Evolutionary conservation across 129 eudicot genomes (phyloP), one percentile per base, ranked within the genome.

Genomic region (Escallonia herrerae): DNA sequence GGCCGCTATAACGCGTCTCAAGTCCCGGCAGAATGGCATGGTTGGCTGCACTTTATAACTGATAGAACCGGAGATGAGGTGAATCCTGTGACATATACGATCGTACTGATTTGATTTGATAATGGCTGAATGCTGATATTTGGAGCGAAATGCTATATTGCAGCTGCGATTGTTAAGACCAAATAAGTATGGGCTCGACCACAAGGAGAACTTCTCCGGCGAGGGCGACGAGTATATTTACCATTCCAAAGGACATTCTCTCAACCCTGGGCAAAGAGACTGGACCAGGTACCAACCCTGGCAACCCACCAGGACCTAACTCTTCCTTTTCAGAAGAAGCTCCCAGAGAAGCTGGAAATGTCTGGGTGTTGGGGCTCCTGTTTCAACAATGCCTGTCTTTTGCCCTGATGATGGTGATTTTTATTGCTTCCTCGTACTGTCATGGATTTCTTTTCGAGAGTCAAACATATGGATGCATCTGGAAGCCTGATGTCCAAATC

Each of bases 21-120:
- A 74, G 96, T 93, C 45, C 98, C 98, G 64, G 81, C 98, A 2
- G 98, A 93, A 73, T 93, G 98, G 98, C 98, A 93, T 55, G 98
- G 98, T 60, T 93, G 98, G 98, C 77, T 93, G 49, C 98, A 93
- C 78, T 80, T 62, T 43, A 69, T 93, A 60, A 93, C 98, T 70
- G 98, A 93, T 76, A 95, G 80, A 77, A 93, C 98, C 3, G 98
- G 98, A 67, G 98, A 93, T 33, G 96, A 93, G 96, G 98, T 79
- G 68, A 58, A 70, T 40, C 40, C 4, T 66, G 14, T 6, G 37
- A 38, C 2, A 38, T 12, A 15, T 52, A 12, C 22, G 62, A 42
- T 37, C 7, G 3, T 59, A 5, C 45, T 11, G 10, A 40, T 2
- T 61, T 15, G 43, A 9, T 37, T 53, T 64, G 33, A 4, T 57